A percentile compares a stretch with the other conserved stretches of the same genome.
phyloP scores from a whole-genome alignment of 2,329 filamentous ascomycete species.

The Xylaria polymorpha region DNA sequence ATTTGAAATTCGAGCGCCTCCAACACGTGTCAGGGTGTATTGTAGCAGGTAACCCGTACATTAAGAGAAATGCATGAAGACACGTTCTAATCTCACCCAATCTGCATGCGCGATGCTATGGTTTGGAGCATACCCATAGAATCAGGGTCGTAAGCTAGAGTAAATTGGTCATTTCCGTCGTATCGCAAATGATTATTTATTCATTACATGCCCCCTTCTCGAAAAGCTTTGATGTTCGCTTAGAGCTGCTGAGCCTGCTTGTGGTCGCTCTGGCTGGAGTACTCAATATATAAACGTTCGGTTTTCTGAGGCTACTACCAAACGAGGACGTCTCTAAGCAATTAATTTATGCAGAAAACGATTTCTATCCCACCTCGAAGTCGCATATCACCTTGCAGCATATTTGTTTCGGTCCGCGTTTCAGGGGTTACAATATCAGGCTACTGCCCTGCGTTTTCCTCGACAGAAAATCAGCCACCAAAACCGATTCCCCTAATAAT shows the following conservation, averaged over 20 bases:
- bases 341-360: not conserved
- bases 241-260: not conserved
- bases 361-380: not conserved
- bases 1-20: not conserved
- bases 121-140: not conserved
- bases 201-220: not conserved
- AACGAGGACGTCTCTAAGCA: not conserved
- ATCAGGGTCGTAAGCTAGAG: not conserved
- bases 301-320: not conserved
- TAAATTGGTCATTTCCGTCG: not conserved
- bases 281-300: not conserved
- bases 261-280: not conserved
- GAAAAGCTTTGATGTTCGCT: not conserved
- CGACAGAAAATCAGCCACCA: not conserved
- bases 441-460: conserved; percentile 14
- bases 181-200: not conserved
- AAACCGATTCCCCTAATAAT: not conserved
- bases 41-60: not conserved
- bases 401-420: conserved; percentile 31
- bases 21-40: not conserved
- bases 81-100: not conserved
- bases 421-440: conserved; percentile 26
- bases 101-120: not conserved
- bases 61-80: not conserved
- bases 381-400: conserved; percentile 5